These are phyloP conservation scores for Chrysoporthe deuterocubensis DNA, from an alignment of 2,329 filamentous ascomycete genomes.

Conservation along the genomic window DNA sequence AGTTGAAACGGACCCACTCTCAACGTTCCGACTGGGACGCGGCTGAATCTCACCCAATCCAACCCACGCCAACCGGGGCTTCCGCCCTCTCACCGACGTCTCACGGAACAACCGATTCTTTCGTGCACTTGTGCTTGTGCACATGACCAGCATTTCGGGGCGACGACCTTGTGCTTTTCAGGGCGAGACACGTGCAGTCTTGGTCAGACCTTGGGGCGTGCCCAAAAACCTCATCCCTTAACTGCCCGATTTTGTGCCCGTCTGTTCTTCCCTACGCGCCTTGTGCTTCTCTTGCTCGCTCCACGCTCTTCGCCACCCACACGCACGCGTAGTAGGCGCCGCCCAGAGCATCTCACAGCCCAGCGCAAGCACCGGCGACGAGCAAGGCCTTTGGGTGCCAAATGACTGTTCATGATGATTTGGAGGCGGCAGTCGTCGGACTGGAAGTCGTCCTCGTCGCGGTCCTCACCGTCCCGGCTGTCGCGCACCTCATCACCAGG, in stretches of 20 bases:
- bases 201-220: not conserved
- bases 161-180: not conserved
- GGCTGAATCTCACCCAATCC: not conserved
- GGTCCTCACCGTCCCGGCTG: slow-evolving; percentile 31
- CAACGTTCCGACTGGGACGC: slow-evolving; percentile 7
- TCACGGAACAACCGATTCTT: not conserved
- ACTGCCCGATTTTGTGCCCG: not conserved
- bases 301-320: not conserved
- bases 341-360: not conserved
- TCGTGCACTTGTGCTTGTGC: slow-evolving; percentile 1
- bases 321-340: slow-evolving; percentile 3
- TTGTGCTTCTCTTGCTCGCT: not conserved
- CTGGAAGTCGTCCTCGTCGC: slow-evolving; percentile 24
- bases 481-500: slow-evolving; percentile 26
- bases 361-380: not conserved
- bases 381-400: slow-evolving; percentile 2
- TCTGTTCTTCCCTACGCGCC: not conserved
- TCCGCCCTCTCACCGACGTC: slow-evolving; percentile 1
- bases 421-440: slow-evolving; percentile 21
- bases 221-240: not conserved
- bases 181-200: not conserved
- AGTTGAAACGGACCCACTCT: not conserved
- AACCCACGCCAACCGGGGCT: not conserved
- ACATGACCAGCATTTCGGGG: not conserved
- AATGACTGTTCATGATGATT: slow-evolving; percentile 23